Percentiles rank a stretch among this genome's conserved stretches.
Evolutionary conservation across 2,329 filamentous ascomycete genomes (phyloP).

Genomic region (Zasmidium angulare): DNA sequence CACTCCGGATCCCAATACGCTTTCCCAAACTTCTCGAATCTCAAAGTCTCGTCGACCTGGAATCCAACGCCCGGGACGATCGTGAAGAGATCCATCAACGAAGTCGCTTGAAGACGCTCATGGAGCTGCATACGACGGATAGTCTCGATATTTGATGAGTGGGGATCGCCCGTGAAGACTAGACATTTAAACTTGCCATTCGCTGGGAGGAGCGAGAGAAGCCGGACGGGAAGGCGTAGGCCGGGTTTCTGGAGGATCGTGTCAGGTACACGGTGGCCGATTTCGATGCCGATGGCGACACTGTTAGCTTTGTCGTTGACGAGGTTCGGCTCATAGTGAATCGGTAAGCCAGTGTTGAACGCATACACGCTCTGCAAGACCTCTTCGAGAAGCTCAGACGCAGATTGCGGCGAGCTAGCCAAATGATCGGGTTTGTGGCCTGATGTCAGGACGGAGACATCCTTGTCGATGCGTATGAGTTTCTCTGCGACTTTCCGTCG

Average conservation of each 20-base stretch:
- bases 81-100: slow-evolving; percentile 27
- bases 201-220: slow-evolving; percentile 25
- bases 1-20: slow-evolving; percentile 38
- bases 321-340: slow-evolving; percentile 13
- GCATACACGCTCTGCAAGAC: slow-evolving; percentile 32
- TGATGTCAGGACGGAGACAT: slow-evolving; percentile 35
- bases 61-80: slow-evolving; percentile 33
- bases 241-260: slow-evolving; percentile 26
- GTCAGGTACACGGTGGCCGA: slow-evolving; percentile 28
- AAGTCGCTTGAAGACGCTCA: neutral
- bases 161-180: slow-evolving; percentile 23
- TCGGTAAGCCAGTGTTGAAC: slow-evolving; percentile 35
- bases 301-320: slow-evolving; percentile 12
- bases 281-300: slow-evolving; percentile 7
- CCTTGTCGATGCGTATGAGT: slow-evolving; percentile 40
- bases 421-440: slow-evolving; percentile 32
- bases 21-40: slow-evolving; percentile 34
- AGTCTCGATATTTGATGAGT: neutral
- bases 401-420: slow-evolving; percentile 17
- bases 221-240: slow-evolving; percentile 19
- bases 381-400: slow-evolving; percentile 27
- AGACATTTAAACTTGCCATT: slow-evolving; percentile 28
- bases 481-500: slow-evolving; percentile 21
- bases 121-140: slow-evolving; percentile 4
- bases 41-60: slow-evolving; percentile 37